phyloP scores from a whole-genome alignment of 2,329 filamentous ascomycete species.

The Neurospora sp. region DNA sequence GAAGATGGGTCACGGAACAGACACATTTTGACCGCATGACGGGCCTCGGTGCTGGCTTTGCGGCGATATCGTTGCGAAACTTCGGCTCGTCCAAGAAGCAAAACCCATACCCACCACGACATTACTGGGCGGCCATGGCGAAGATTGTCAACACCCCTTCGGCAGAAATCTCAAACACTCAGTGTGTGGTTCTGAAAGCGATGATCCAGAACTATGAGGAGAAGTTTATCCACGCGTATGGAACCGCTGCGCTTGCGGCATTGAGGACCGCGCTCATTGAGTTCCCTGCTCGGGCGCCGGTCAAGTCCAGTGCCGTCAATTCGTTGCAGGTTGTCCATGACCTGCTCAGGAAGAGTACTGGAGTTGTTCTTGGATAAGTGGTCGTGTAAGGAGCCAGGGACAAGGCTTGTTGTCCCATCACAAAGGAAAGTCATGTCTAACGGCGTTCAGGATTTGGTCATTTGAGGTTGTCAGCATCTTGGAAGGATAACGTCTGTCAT shows the following conservation, averaged over 20 bases:
- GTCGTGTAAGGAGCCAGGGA: neutral
- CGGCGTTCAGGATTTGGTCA: neutral
- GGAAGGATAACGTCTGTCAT: neutral
- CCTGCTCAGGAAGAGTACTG: constrained; percentile 39
- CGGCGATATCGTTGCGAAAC: constrained; percentile 71
- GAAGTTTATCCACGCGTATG: constrained; percentile 73
- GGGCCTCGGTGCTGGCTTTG: constrained; percentile 75
- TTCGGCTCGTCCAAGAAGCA: constrained; percentile 58
- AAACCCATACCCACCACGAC: constrained; percentile 66
- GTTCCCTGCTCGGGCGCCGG: constrained; percentile 48
- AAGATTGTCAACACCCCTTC: constrained; percentile 66
- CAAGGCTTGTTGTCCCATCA: neutral
- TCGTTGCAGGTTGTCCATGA: constrained; percentile 44
- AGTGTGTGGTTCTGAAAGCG: constrained; percentile 58
- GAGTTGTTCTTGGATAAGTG: constrained; percentile 33
- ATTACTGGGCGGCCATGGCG: constrained; percentile 77
- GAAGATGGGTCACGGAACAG: constrained; percentile 55
- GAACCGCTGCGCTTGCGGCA: constrained; percentile 61
- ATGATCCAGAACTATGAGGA: constrained; percentile 65
- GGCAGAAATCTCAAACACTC: constrained; percentile 58
- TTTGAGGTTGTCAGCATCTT: neutral
- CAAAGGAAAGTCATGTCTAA: neutral
- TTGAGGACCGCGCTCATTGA: constrained; percentile 63
- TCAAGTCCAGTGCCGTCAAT: constrained; percentile 37
- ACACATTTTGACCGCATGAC: constrained; percentile 75